A percentile compares a stretch with the other conserved stretches of the same genome.
These are phyloP conservation scores for Magnusiomyces ingens DNA, from an alignment of 1,139 yeast genomes.

Conservation along the genomic window DNA sequence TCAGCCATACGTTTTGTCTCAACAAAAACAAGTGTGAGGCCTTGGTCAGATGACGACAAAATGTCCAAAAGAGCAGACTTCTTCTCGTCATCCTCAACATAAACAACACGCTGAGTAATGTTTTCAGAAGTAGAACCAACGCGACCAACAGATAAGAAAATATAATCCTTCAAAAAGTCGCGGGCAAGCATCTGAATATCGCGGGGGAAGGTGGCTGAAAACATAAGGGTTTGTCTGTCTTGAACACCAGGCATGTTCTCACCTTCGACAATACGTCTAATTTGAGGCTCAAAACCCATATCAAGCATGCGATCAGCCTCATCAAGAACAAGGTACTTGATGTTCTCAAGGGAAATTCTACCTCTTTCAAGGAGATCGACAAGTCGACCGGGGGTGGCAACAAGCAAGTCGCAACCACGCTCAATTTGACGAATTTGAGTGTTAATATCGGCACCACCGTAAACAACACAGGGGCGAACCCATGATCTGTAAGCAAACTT, in stretches of 20 bases:
- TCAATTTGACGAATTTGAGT: conserved; percentile 82
- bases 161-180: conserved; percentile 92
- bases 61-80: conserved; percentile 86
- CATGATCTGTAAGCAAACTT: conserved; percentile 97
- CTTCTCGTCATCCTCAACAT: conserved; percentile 94
- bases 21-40: conserved; percentile 88
- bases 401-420: conserved; percentile 91
- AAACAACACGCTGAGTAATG: conserved; percentile 86
- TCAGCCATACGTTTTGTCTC: conserved; percentile 99
- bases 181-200: conserved; percentile 96
- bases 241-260: conserved; percentile 94
- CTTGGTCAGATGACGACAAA: conserved; percentile 67
- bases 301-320: conserved; percentile 99
- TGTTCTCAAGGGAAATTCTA: conserved; percentile 77
- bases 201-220: conserved; percentile 97
- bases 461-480: conserved; percentile 94
- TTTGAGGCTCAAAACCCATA: conserved; percentile 99
- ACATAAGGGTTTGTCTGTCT: conserved; percentile 94
- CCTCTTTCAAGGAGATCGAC: conserved; percentile 95
- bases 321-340: conserved; percentile 89
- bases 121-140: conserved; percentile 98
- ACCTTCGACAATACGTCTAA: conserved; percentile 94
- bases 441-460: conserved; percentile 96
- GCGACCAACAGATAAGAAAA: conserved; percentile 95
- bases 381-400: conserved; percentile 98